Evolutionary conservation across 495 filamentous ascomycete species (phyloP), one percentile per base, ranked within the genome.

Genomic region (Podospora comata): DNA sequence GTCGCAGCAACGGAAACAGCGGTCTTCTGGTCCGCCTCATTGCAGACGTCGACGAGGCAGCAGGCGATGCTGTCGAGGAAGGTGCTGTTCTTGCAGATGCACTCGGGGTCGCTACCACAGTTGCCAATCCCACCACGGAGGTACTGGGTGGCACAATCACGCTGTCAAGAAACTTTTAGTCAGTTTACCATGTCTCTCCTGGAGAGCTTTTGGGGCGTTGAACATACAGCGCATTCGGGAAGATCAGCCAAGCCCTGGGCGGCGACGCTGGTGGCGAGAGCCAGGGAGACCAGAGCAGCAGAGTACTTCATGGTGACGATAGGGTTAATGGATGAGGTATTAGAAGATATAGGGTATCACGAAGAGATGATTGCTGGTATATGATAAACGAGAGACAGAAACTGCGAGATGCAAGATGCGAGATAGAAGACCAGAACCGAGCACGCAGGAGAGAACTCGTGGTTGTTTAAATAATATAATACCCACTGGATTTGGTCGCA

Each of bases 1-100:
- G 18, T 27, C 19, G 58, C n/a, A 27, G 79, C 79, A 57, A 75
- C 81, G 28, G 20, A 32, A 39, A 79, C 70, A 18, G 82, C 81
- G 28, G 67, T 13, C 54, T 84, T 54, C 74, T 91, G 85, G 54
- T 91, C 89, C 0, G 76, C 75, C 1, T 67, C 7, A 58, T 75
- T 69, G 78, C 92, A 96, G 11, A 67, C 74, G 2, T 71, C 73
- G 4, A 76, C 73, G 6, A 96, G 81, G 75, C 92, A 96, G 81
- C 89, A 91, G 32, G 87, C 79, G 66, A 95, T 87, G 39, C 77
- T 70, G 48, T 59, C 71, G 67, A 96, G 81, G 81, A 91, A 91
- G 9, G 75, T 73, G 5, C 76, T 70, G 76, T 85, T 80, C 13
- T 67, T 71, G 80, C 92, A 96, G 72, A 94, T 92, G 76, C 92